Conservation (phyloP, 163 green algal genomes). For the Scenedesmus sp. region DNA sequence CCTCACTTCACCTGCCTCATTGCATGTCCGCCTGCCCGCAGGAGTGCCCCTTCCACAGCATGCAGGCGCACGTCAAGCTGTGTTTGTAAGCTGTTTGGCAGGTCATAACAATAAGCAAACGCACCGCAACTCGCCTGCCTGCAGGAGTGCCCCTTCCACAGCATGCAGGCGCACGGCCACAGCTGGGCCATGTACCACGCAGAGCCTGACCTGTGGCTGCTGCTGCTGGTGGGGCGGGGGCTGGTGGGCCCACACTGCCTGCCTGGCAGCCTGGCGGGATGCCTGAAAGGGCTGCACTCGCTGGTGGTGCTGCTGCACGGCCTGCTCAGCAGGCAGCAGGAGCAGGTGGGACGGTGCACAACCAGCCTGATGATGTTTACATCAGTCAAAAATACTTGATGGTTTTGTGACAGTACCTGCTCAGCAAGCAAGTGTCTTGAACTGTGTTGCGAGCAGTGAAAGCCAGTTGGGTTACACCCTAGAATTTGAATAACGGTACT, state of each 20-base stretch:
- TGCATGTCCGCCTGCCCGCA: not conserved
- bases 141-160: slow-evolving; percentile 43
- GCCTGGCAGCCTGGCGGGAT: not conserved
- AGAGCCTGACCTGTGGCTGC: slow-evolving; percentile 66
- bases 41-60: slow-evolving; percentile 44
- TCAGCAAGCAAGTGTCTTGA: too few species aligned
- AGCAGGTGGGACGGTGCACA: too few species aligned
- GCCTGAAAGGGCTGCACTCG: slow-evolving; percentile 20
- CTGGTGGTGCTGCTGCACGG: slow-evolving; percentile 46
- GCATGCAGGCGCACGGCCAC: slow-evolving; percentile 61
- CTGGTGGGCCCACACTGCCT: slow-evolving; percentile 27
- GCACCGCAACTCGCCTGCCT: not conserved
- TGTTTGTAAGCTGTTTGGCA: too few species aligned
- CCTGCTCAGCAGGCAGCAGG: slow-evolving; percentile 27
- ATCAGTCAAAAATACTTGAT: too few species aligned
- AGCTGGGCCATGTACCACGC: slow-evolving; percentile 61
- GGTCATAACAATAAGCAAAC: too few species aligned
- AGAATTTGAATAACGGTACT: too few species aligned
- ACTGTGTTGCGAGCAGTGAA: too few species aligned
- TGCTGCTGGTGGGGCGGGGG: slow-evolving; percentile 46
- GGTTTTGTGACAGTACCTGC: too few species aligned
- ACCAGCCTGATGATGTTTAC: too few species aligned
- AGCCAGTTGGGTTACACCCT: too few species aligned
- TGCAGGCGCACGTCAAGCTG: slow-evolving; percentile 66
- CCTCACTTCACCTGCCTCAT: too few species aligned